These are phyloP conservation scores for Gilbertella persicaria DNA, from an alignment of 371 early-diverging fungal genomes.

Conservation along the genomic window DNA sequence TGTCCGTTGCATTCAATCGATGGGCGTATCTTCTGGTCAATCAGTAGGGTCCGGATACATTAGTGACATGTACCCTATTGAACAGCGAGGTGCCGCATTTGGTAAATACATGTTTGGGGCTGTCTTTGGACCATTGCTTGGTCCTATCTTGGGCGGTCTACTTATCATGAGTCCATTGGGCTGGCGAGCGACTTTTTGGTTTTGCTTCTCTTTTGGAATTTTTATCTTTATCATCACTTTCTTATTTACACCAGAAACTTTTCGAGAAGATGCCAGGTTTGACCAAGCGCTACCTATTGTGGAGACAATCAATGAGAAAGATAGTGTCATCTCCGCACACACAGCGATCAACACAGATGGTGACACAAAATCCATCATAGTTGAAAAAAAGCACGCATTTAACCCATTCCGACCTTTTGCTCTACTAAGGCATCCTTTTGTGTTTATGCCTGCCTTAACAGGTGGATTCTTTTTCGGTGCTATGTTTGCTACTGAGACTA, in stretches of 20 bases:
- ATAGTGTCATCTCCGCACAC: no score
- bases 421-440: constrained; percentile 49
- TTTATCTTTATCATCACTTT: constrained; percentile 20
- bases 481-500: constrained; percentile 47
- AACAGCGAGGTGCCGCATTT: constrained; percentile 29
- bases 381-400: constrained; percentile 12
- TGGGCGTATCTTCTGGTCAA: constrained; percentile 64
- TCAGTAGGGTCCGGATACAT: constrained; percentile 59
- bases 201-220: constrained; percentile 25
- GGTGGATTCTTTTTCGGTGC: constrained; percentile 50
- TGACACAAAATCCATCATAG: background rate
- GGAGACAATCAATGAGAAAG: background rate
- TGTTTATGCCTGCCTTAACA: constrained; percentile 44
- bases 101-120: constrained; percentile 49
- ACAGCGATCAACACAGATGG: background rate
- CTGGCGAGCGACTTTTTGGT: constrained; percentile 27
- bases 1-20: constrained; percentile 67
- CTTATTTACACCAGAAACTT: constrained; percentile 66
- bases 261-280: constrained; percentile 30
- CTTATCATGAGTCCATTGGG: constrained; percentile 14
- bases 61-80: constrained; percentile 19
- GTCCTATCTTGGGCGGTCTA: constrained; percentile 28
- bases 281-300: constrained; percentile 6
- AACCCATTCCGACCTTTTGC: constrained; percentile 32
- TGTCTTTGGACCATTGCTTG: constrained; percentile 31